phyloP scores from a whole-genome alignment of 1,139 yeast species.

The Nakaseomyces uthaithaninus region DNA sequence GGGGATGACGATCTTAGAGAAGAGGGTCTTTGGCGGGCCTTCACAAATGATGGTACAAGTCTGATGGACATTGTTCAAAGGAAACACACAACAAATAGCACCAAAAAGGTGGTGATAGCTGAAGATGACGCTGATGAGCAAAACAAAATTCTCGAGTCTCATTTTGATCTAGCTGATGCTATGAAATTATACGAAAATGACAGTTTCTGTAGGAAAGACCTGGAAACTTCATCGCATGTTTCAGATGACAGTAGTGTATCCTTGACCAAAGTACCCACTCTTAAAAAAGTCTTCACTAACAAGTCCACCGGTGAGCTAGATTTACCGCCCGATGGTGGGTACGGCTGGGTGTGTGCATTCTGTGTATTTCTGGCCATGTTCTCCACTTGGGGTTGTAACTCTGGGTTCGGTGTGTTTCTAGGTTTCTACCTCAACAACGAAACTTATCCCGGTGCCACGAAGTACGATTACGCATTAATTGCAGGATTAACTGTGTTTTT shows the following conservation, averaged over 20 bases:
- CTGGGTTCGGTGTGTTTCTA: slow-evolving; percentile 61
- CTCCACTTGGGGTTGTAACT: slow-evolving; percentile 69
- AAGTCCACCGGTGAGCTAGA: slow-evolving; percentile 31
- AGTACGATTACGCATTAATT: slow-evolving; percentile 56
- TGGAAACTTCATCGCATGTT: background rate
- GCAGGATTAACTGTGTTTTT: slow-evolving; percentile 57
- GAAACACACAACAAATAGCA: background rate
- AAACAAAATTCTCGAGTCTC: background rate
- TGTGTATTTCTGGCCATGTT: slow-evolving; percentile 48
- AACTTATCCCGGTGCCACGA: slow-evolving; percentile 49
- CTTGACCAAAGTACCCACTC: slow-evolving; percentile 12
- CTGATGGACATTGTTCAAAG: background rate
- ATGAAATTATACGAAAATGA: background rate
- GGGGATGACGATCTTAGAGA: background rate
- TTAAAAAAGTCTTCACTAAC: slow-evolving; percentile 32
- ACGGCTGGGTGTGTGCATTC: slow-evolving; percentile 60
- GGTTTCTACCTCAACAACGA: slow-evolving; percentile 44
- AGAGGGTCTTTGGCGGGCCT: slow-evolving; percentile 4
- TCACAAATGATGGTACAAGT: slow-evolving; percentile 5
- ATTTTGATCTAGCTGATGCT: slow-evolving; percentile 3
- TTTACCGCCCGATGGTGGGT: slow-evolving; percentile 58
- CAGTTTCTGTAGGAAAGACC: background rate
- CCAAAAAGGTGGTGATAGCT: background rate
- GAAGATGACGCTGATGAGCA: slow-evolving; percentile 1
- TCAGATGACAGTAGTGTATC: background rate